Evolutionary conservation across 2,329 filamentous ascomycete genomes (phyloP), one percentile per base, ranked within the genome.

Genomic region (Cladorrhinum sp.): DNA sequence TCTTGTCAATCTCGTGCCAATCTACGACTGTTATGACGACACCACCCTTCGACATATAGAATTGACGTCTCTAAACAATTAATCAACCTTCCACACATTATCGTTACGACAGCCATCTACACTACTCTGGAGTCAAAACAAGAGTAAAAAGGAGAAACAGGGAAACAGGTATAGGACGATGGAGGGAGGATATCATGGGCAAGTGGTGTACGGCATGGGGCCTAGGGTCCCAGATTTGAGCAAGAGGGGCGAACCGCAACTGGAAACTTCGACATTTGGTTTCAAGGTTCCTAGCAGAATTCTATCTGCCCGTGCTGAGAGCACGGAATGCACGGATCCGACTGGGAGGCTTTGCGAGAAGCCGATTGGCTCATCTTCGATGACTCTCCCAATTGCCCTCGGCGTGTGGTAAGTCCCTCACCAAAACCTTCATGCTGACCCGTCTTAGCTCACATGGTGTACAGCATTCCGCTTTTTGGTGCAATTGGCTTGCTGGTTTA

Each of bases 391-490:
- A 6, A 88, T 95, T 65, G 81, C 84, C 46, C 76, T 93, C 3
- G 87, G 87, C 70, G 81, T 90, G 64, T 81, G 84, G 88, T 92
- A 85, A 79, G 89, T 84, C 57, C 26, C 42, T 59, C n/a, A 56
- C 60, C 42, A 55, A 24, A 20, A 28, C 16, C 3, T 46, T 18
- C 21, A 28, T 50, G 42, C 21, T 42, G 33, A 16, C 55, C 7
- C 28, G 23, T 23, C n/a, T 46, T 54, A 23, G 48, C 68, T 70
- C 50, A 72, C 67, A 57, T 28, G 16, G 18, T 51, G 57, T 5
- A 6, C 70, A 97, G 93, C 48, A 86, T 98, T 58, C 93, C 95
- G 1, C 71, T 96, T 52, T 78, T 86, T 28, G 77, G 84, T 63
- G 88, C 90, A 20, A 73, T 89, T 1, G 72, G 86, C 53, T 83